Conservation (phyloP, 2,329 filamentous ascomycete genomes). For the Exophiala alcalophila region DNA sequence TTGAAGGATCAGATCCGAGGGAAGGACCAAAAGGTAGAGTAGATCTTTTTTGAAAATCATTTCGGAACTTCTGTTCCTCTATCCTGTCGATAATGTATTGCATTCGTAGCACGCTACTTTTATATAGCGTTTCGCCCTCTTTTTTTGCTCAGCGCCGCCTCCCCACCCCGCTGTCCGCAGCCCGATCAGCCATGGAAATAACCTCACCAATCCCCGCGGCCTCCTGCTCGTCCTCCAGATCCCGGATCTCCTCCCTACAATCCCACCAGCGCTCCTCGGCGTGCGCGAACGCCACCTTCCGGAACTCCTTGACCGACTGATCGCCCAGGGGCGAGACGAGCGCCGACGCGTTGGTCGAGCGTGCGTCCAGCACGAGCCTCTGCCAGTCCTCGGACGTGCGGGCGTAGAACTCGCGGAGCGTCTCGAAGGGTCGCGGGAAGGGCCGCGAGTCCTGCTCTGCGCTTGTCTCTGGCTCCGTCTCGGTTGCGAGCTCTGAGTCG, state of each 20-base stretch:
- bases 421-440: constrained; percentile 79
- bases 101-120: too few relatives aligned
- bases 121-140: too few relatives aligned
- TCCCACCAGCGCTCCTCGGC: constrained; percentile 99
- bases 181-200: constrained; percentile 76
- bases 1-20: constrained; percentile 39
- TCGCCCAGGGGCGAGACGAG: constrained; percentile 43
- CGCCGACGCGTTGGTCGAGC: constrained; percentile 64
- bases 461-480: constrained; percentile 24
- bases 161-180: constrained; percentile 49
- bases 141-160: constrained; percentile 44
- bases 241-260: constrained; percentile 86
- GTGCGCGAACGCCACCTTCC: constrained; percentile 82
- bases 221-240: constrained; percentile 92
- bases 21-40: constrained; percentile 43
- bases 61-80: not conserved
- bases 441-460: constrained; percentile 71
- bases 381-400: constrained; percentile 90
- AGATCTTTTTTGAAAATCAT: constrained; percentile 11
- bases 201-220: constrained; percentile 93
- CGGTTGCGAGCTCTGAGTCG: constrained; percentile 36
- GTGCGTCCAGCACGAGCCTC: constrained; percentile 67
- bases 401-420: constrained; percentile 84
- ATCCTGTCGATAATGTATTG: too few relatives aligned
- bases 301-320: constrained; percentile 82